Evolutionary conservation across 148 eudicot species (phyloP).

Genomic region (Amaranthus palmeri): DNA sequence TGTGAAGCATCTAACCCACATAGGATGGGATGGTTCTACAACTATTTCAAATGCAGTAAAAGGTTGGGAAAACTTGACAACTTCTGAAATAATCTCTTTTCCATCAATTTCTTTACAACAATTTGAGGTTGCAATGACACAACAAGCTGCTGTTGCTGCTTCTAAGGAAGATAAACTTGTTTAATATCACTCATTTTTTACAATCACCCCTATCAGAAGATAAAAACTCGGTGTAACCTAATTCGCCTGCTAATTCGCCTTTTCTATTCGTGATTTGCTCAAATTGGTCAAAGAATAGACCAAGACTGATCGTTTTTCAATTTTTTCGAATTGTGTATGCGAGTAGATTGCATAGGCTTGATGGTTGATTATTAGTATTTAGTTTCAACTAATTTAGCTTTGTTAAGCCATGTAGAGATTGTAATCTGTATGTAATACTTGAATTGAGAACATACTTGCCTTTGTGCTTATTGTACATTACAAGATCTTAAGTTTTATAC

Average conservation of each 20-base stretch:
- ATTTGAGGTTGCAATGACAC: conserved; percentile 70
- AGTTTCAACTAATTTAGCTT: conserved; percentile 13
- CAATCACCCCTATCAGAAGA: no score
- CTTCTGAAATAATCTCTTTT: conserved; percentile 46
- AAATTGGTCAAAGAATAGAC: no score
- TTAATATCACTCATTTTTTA: not conserved
- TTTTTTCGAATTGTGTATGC: no score
- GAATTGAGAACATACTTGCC: not conserved
- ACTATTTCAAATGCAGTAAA: conserved; percentile 28
- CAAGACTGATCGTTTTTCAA: no score
- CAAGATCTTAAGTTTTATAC: no score
- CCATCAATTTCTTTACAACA: conserved; percentile 68
- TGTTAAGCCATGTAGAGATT: not conserved
- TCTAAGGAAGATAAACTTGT: not conserved
- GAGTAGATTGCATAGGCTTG: no score
- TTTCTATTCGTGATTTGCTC: no score
- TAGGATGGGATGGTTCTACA: conserved; percentile 81
- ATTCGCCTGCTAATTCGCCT: no score
- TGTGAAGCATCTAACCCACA: conserved; percentile 85
- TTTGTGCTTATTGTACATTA: not conserved
- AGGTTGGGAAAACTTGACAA: conserved; percentile 39
- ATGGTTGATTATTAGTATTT: not conserved
- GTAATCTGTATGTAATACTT: conserved; percentile 1
- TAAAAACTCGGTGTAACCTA: no score
- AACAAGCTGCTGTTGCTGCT: conserved; percentile 38